phyloP scores from a whole-genome alignment of 306 rosid species.

The Comarum palustre region DNA sequence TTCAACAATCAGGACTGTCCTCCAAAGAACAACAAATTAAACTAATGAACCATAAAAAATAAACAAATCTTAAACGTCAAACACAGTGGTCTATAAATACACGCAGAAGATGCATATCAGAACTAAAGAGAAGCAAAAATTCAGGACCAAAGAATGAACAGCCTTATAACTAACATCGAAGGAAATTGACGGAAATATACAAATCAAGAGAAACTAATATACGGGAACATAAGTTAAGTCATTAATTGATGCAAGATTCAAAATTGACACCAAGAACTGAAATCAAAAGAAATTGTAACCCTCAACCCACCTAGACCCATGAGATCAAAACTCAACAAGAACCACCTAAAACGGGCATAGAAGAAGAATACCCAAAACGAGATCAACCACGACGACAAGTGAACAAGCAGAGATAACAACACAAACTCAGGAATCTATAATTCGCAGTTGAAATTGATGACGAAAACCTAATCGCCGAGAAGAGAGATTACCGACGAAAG shows the following conservation, averaged over 20 bases:
- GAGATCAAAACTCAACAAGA: conserved; percentile 4
- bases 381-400: conserved; percentile 29
- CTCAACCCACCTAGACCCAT: not conserved
- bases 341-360: not conserved
- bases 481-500: not conserved
- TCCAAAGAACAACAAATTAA: too few species aligned
- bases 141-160: too few species aligned
- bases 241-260: not conserved
- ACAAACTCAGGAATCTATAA: not conserved
- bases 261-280: not conserved
- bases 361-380: conserved; percentile 2
- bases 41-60: too few species aligned
- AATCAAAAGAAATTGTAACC: not conserved
- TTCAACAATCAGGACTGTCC: too few species aligned
- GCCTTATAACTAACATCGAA: too few species aligned
- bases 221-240: not conserved
- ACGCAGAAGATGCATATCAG: too few species aligned
- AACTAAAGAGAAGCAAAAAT: too few species aligned
- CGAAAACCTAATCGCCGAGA: not conserved
- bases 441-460: not conserved
- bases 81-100: too few species aligned
- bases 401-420: not conserved
- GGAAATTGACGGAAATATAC: too few species aligned
- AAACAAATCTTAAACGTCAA: too few species aligned
- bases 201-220: too few species aligned